These are phyloP conservation scores for Pythium angustatum DNA, from an alignment of 352 stramenopile species.

Conservation along the genomic window DNA sequence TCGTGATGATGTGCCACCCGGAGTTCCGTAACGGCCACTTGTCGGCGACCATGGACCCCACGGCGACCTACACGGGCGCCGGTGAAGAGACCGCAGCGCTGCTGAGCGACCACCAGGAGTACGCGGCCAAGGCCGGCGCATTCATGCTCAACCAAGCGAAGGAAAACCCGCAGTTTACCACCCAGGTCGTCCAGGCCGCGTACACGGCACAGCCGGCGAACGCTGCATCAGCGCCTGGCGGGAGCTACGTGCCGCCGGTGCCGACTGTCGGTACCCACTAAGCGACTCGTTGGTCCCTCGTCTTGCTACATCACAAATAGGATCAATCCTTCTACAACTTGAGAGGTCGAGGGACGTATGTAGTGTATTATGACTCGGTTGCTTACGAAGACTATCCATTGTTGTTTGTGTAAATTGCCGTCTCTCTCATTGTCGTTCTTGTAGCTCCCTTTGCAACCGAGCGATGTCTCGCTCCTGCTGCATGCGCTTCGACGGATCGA, in stretches of 20 bases:
- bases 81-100: constrained; percentile 68
- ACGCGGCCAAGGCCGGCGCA: constrained; percentile 57
- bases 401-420: too few species aligned
- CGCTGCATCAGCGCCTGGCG: constrained; percentile 3
- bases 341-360: too few species aligned
- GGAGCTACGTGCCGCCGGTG: constrained; percentile 25
- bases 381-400: too few species aligned
- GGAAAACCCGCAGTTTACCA: constrained; percentile 70
- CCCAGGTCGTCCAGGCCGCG: constrained; percentile 43
- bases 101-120: constrained; percentile 60
- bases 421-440: constrained; percentile 4
- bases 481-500: constrained; percentile 24
- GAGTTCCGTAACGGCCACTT: constrained; percentile 80
- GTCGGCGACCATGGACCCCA: constrained; percentile 77
- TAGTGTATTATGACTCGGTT: constrained; percentile 32
- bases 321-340: too few species aligned
- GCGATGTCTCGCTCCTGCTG: constrained; percentile 24
- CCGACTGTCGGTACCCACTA: constrained; percentile 13
- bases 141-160: constrained; percentile 72
- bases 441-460: constrained; percentile 11
- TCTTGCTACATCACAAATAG: too few species aligned
- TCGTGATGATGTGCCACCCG: constrained; percentile 86
- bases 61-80: constrained; percentile 59
- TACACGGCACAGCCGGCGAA: constrained; percentile 19
- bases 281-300: not conserved